These are phyloP conservation scores for Gastrolobium villosum DNA, from an alignment of 306 rosid species.

Conservation along the genomic window DNA sequence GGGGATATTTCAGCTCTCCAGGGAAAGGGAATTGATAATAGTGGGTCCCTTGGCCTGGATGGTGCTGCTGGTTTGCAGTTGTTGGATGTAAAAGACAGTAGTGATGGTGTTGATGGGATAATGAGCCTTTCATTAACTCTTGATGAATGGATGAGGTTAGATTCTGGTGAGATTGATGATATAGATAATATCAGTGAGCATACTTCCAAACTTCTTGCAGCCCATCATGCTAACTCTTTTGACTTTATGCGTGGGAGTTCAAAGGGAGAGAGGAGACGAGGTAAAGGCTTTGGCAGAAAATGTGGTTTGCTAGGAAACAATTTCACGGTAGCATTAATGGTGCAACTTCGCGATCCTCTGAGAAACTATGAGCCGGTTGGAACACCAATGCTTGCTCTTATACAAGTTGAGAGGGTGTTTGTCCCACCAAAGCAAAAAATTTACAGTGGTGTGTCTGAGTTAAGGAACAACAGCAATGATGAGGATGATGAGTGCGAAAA, in stretches of 20 bases:
- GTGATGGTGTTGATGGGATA: conserved; percentile 74
- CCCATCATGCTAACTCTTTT: conserved; percentile 91
- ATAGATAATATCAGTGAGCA: conserved; percentile 80
- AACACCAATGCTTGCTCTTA: conserved; percentile 92
- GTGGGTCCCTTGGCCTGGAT: conserved; percentile 78
- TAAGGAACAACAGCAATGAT: conserved; percentile 47
- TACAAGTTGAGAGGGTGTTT: conserved; percentile 94
- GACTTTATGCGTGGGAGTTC: conserved; percentile 74
- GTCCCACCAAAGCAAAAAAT: conserved; percentile 82
- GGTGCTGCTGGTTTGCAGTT: conserved; percentile 92
- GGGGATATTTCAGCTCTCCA: conserved; percentile 78
- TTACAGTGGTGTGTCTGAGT: conserved; percentile 66
- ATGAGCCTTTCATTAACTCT: conserved; percentile 90
- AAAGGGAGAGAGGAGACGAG: conserved; percentile 77
- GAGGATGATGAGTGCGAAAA: conserved; percentile 62
- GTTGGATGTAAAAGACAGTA: conserved; percentile 71
- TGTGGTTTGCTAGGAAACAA: conserved; percentile 90
- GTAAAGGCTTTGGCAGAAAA: conserved; percentile 67
- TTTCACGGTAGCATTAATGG: conserved; percentile 92
- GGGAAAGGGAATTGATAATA: conserved; percentile 65
- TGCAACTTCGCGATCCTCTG: conserved; percentile 93
- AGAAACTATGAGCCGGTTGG: conserved; percentile 92
- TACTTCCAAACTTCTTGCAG: conserved; percentile 85
- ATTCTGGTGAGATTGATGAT: conserved; percentile 89
- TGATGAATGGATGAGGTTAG: conserved; percentile 91